Percentiles rank a stretch among this genome's conserved stretches.
These are phyloP conservation scores for Lecanicillium sp. DNA, from an alignment of 2,329 filamentous ascomycete genomes.

Conservation along the genomic window DNA sequence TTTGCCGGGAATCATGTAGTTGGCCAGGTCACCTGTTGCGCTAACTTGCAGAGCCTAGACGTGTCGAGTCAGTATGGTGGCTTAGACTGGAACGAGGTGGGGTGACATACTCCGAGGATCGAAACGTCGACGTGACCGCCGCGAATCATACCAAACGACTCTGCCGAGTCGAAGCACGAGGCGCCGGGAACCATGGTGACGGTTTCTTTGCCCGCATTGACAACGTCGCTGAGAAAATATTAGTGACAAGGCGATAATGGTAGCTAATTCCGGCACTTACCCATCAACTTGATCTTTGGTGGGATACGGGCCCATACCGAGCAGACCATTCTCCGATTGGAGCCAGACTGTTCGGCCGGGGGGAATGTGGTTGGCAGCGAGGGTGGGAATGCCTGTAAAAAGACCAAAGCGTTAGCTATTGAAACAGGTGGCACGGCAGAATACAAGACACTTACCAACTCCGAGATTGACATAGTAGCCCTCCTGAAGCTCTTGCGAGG, in stretches of 20 bases:
- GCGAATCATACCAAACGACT: constrained; percentile 83
- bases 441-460: constrained; percentile 32
- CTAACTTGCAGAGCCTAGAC: constrained; percentile 65
- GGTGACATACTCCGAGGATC: constrained; percentile 55
- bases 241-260: not conserved
- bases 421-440: no score
- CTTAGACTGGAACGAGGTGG: not conserved
- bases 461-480: constrained; percentile 77
- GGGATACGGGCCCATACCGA: constrained; percentile 78
- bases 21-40: constrained; percentile 71
- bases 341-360: constrained; percentile 67
- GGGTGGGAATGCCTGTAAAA: constrained; percentile 70
- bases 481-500: constrained; percentile 73
- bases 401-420: no score
- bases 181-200: constrained; percentile 73
- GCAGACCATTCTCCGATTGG: constrained; percentile 78
- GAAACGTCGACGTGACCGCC: constrained; percentile 79
- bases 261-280: constrained; percentile 18
- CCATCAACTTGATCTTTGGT: constrained; percentile 63
- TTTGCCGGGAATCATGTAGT: constrained; percentile 88
- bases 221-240: constrained; percentile 48
- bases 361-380: constrained; percentile 72
- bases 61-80: constrained; percentile 2
- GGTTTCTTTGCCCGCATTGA: constrained; percentile 85
- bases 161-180: constrained; percentile 68